Conservation (phyloP, 257 asterid species). For the Asclepias syriaca region DNA sequence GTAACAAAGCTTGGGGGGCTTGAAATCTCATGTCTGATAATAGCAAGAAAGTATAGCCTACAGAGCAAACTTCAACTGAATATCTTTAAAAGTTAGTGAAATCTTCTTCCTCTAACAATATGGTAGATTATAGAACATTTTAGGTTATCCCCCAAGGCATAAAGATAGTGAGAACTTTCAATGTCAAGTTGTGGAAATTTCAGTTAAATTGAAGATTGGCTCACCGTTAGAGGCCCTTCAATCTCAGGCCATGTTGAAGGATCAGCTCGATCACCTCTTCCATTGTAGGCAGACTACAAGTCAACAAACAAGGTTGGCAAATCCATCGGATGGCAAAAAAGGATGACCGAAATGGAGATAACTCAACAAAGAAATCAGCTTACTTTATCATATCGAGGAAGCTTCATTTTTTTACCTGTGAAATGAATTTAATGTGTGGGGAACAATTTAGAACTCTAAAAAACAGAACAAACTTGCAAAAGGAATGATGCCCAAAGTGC, state of each 20-base stretch:
- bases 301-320: constrained; percentile 23
- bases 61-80: neutral
- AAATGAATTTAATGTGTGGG: neutral
- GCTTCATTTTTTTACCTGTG: constrained; percentile 77
- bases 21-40: neutral
- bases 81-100: neutral
- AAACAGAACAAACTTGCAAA: constrained; percentile 4
- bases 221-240: constrained; percentile 89
- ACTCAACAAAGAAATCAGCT: constrained; percentile 16
- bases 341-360: constrained; percentile 19
- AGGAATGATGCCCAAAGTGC: constrained; percentile 10
- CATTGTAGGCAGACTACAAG: constrained; percentile 80
- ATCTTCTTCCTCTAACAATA: neutral
- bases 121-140: neutral
- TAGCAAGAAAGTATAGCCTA: neutral
- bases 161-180: neutral
- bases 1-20: constrained; percentile 5
- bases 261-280: constrained; percentile 93
- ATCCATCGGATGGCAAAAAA: constrained; percentile 18
- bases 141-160: neutral
- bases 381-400: constrained; percentile 94
- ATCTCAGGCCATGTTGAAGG: constrained; percentile 93
- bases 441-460: neutral
- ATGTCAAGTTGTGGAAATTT: neutral
- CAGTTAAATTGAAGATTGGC: constrained; percentile 18